Percentiles rank a stretch among this genome's conserved stretches.
phyloP scores from a whole-genome alignment of 768 basidiomycete genomes.

The Tulasnella sp. region DNA sequence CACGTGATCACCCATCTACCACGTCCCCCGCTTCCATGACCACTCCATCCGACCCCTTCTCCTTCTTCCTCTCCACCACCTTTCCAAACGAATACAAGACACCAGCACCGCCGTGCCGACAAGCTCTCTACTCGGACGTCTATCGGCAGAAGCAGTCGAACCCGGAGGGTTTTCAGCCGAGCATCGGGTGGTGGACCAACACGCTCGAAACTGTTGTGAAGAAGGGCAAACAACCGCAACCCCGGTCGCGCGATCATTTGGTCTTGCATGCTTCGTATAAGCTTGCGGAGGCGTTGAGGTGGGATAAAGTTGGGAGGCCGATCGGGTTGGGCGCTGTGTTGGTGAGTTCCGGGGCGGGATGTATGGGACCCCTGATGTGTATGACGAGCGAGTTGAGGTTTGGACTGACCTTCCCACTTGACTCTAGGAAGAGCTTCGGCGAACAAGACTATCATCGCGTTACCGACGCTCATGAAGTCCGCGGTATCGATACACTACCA shows the following conservation, averaged over 20 bases:
- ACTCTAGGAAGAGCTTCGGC: conserved; percentile 68
- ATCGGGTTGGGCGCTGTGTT: conserved; percentile 66
- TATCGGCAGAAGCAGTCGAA: conserved; percentile 80
- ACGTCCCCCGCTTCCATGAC: no score
- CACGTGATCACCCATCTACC: no score
- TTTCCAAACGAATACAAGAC: conserved; percentile 32
- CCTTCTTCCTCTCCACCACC: conserved; percentile 22
- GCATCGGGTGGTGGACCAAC: conserved; percentile 83
- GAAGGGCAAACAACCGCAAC: conserved; percentile 50
- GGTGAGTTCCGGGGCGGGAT: conserved; percentile 49
- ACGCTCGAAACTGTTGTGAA: conserved; percentile 60
- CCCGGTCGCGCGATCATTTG: conserved; percentile 48
- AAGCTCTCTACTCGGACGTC: conserved; percentile 80
- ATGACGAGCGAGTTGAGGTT: conserved; percentile 36
- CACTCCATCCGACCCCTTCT: not conserved
- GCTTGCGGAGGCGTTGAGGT: conserved; percentile 57
- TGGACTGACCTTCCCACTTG: conserved; percentile 38
- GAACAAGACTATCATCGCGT: conserved; percentile 47
- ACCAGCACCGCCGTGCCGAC: conserved; percentile 37
- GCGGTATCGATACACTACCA: conserved; percentile 62
- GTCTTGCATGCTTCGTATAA: conserved; percentile 55
- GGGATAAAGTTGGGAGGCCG: conserved; percentile 71
- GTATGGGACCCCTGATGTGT: no score
- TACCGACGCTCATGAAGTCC: conserved; percentile 54
- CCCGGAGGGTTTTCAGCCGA: conserved; percentile 75